A percentile compares a stretch with the other conserved stretches of the same genome.
Evolutionary conservation across 352 stramenopile species (phyloP).

Genomic region (Phytophthora pluvialis): DNA sequence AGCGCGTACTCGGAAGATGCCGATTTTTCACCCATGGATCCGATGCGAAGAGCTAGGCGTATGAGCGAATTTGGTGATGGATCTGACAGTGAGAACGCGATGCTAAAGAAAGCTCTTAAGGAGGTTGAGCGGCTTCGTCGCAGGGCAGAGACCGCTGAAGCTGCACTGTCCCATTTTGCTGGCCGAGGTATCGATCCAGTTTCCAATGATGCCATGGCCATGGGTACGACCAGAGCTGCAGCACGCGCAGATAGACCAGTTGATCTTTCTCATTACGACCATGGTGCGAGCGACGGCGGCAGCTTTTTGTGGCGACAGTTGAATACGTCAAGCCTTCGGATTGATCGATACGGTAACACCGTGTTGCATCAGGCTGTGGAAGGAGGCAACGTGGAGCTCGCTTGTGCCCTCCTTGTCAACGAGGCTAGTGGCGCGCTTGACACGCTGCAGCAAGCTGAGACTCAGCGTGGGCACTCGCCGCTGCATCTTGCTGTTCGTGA

Average conservation of each 20-base stretch:
- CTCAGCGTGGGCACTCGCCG: conserved; percentile 62
- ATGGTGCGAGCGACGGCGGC: conserved; percentile 1
- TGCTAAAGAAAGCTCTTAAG: conserved; percentile 55
- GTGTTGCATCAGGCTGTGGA: conserved; percentile 57
- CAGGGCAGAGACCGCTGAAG: conserved; percentile 68
- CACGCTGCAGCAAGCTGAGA: conserved; percentile 61
- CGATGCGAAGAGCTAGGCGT: conserved; percentile 18
- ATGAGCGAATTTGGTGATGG: conserved; percentile 23
- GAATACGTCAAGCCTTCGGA: conserved; percentile 31
- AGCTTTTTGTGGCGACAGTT: conserved; percentile 33
- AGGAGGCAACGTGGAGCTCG: conserved; percentile 49
- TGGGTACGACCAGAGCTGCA: conserved; percentile 23
- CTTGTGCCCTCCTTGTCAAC: conserved; percentile 56
- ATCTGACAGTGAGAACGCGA: conserved; percentile 34
- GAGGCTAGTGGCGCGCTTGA: conserved; percentile 45
- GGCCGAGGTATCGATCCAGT: conserved; percentile 18
- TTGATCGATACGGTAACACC: conserved; percentile 67
- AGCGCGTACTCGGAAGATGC: conserved; percentile 49
- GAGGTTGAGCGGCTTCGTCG: conserved; percentile 65
- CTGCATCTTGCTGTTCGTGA: conserved; percentile 67
- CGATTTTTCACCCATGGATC: conserved; percentile 29
- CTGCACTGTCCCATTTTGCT: conserved; percentile 50
- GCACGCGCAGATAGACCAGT: conserved; percentile 8
- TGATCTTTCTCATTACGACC: conserved; percentile 11
- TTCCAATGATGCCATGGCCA: conserved; percentile 21